Evolutionary conservation across 2,329 filamentous ascomycete species (phyloP), one percentile per base, ranked within the genome.

Genomic region (Ophiosphaerella herpotricha): DNA sequence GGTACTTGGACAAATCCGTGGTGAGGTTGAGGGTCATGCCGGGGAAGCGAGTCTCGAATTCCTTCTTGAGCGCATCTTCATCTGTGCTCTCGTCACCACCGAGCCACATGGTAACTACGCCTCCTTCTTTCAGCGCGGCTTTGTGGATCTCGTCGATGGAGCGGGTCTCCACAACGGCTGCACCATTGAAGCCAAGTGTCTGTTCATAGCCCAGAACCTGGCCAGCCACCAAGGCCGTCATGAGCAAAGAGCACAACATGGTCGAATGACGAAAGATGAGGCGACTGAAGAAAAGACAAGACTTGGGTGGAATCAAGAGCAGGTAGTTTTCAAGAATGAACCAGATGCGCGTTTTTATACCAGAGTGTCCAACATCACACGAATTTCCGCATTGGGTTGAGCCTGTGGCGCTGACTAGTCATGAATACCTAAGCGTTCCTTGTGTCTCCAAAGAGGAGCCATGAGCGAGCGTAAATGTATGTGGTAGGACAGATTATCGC

Each of bases 1-100:
- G 80, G 54, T 83, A 84, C 57, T 83, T 84, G 50, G 80, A 82
- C 0, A 83, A 60, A 50, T 83, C 80, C 37, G 83, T 78, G 0
- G 81, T 82, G 32, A 82, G 42, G 55, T 83, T 81, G 13, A 83
- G 73, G 4, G 73, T 78, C 50, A 82, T 76, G 7, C 75, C 74
- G 0, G 80, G 80, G 55, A 82, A 83, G 0, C 70, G 67, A 1
- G 60, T 53, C 54, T 80, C 78, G 52, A 81, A 82, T 1, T 71
- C 71, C 3, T 63, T 35, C 57, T 78, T 80, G 12, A 80, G 50
- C 1, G 9, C 24, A 45, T 76, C 60, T 31, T 75, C 74, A 42
- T 78, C 75, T 36, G 58, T 62, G 24, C 55, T 55, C 48, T 80
- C 77, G 32, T 80, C 78, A n/a, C 79, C 80, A 2, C 79, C 79